Evolutionary conservation across 208 protist genomes (phyloP).

Genomic region (Leishmania mexicana): DNA sequence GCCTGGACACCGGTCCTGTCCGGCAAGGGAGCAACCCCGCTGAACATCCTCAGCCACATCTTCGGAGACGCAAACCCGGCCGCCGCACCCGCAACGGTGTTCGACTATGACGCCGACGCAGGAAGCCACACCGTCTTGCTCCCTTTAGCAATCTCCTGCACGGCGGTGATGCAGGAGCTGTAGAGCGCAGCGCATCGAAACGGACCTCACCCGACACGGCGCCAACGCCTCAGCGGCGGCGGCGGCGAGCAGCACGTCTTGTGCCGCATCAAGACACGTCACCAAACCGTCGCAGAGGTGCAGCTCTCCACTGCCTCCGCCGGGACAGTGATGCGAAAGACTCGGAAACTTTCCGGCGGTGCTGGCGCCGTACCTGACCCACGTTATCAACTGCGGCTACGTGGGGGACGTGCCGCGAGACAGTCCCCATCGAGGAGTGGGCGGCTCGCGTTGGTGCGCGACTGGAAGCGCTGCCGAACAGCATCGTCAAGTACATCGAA

Average conservation of each 20-base stretch:
- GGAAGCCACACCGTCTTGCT: conserved; percentile 35
- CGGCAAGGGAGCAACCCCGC: conserved; percentile 20
- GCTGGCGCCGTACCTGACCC: conserved; percentile 27
- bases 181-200: conserved; percentile 28
- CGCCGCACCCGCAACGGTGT: conserved; percentile 6
- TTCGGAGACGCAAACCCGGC: background rate
- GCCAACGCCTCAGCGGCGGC: too few species aligned
- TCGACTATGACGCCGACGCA: conserved; percentile 17
- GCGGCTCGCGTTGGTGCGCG: conserved; percentile 24
- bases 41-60: conserved; percentile 9
- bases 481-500: conserved; percentile 44
- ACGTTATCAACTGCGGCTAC: too few species aligned
- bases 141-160: conserved; percentile 41
- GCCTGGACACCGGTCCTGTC: conserved; percentile 13
- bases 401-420: conserved; percentile 18
- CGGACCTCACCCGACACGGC: background rate
- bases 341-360: conserved; percentile 3
- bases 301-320: conserved; percentile 5
- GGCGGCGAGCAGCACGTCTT: too few species aligned
- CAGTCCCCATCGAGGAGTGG: conserved; percentile 29
- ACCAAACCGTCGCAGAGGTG: too few species aligned
- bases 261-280: too few species aligned
- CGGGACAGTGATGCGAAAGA: conserved; percentile 2
- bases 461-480: conserved; percentile 44
- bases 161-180: conserved; percentile 25